Base-by-base conservation (phyloP, 352 stramenopile genomes). In the Peronospora belbahrii region DNA sequence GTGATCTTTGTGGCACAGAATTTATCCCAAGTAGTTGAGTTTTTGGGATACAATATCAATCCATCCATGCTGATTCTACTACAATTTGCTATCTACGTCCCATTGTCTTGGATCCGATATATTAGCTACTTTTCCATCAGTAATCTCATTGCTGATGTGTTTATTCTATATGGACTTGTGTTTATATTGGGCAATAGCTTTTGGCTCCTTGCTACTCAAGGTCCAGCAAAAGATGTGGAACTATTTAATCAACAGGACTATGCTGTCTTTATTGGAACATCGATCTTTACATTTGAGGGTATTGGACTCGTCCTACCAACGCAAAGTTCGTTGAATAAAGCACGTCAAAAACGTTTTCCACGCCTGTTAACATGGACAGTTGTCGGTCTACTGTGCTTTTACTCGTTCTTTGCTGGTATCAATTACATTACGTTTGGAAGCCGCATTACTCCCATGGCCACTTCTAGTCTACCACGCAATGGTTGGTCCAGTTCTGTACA, bases 111-210 rank as follows among this genome's bases (percentile, higher is more conserved):
- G 79, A 86, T 90, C 45, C 74, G 79, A 10, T 87, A 88, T 63
- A 88, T 88, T 52, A 86, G 76, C 65, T 90, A 87, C 65, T 90
- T 90, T 42, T 82, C 74, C 23, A 79, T 90, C 53, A 90, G 74
- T 45, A 90, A 90, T 57, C 62, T 90, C 35, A 75, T 90, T 24
- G 79, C 79, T 0, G 75, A 90, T 51, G 72, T 90, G 22, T 87
- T 90, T 52, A 92, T 92, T 44, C 48, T 92, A 5, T 90, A 88
- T 47, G 81, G 81, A 7, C 48, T 92, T 17, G 72, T 60, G 0
- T 88, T 67, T 37, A 85, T 92, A 34, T 37, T 90, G 4, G 78
- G 74, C 56, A 88, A 83, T 59, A 82, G 74, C 49, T 81, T 92
- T 37, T 67, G 53, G 55, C 37, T 81, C 22, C 49, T 92, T 15